These are phyloP conservation scores for Pythium periplocum DNA, from an alignment of 352 stramenopile genomes.

Conservation along the genomic window DNA sequence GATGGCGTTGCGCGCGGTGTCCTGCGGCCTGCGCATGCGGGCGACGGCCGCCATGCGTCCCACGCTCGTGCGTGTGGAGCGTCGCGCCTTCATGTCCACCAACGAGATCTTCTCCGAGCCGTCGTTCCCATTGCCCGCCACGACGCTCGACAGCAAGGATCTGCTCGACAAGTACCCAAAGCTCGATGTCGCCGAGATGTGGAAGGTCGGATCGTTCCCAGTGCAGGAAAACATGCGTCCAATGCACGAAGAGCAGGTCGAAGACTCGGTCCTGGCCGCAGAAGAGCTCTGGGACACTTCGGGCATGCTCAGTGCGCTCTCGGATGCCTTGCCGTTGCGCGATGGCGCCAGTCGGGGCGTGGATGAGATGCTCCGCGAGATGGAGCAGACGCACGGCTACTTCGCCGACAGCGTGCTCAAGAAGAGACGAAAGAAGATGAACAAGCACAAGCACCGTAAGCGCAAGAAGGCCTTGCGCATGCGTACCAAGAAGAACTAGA, in stretches of 20 bases:
- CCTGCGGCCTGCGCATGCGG: conserved; percentile 7
- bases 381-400: conserved; percentile 57
- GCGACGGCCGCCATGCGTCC: conserved; percentile 2
- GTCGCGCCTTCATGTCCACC: conserved; percentile 65
- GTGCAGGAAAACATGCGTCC: conserved; percentile 27
- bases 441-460: conserved; percentile 92
- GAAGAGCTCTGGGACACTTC: conserved; percentile 74
- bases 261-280: conserved; percentile 17
- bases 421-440: conserved; percentile 91
- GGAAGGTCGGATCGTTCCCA: conserved; percentile 73
- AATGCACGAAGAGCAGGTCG: conserved; percentile 5
- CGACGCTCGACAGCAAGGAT: conserved; percentile 33
- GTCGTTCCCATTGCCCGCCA: conserved; percentile 45
- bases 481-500: conserved; percentile 89
- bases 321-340: conserved; percentile 53
- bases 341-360: conserved; percentile 33
- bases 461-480: conserved; percentile 84
- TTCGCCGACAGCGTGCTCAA: conserved; percentile 83
- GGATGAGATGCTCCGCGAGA: conserved; percentile 54
- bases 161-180: conserved; percentile 63
- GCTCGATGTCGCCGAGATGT: conserved; percentile 56
- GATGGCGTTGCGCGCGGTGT: conserved; percentile 17
- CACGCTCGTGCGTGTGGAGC: conserved; percentile 7
- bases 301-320: conserved; percentile 72
- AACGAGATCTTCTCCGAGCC: conserved; percentile 64